Percentiles rank a stretch among this genome's conserved stretches.
Conservation (phyloP, 306 rosid species). For the Corylus heterophylla region DNA sequence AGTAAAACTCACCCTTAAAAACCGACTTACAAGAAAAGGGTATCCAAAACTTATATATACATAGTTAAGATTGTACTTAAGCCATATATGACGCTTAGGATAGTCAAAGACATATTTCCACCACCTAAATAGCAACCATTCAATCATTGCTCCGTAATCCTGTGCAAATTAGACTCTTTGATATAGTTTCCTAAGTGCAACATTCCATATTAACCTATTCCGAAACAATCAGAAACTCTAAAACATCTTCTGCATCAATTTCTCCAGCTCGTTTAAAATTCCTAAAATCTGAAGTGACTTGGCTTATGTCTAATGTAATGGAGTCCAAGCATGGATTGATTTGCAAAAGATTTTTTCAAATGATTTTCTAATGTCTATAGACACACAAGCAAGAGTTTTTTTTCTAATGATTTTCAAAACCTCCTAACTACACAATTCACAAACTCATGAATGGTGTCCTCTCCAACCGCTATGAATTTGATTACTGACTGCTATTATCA, state of each 20-base stretch:
- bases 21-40: too few relatives aligned
- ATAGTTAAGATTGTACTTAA: too few relatives aligned
- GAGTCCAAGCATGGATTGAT: background rate
- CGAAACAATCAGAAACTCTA: background rate
- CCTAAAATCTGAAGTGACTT: background rate
- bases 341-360: background rate
- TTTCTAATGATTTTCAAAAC: background rate
- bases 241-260: background rate
- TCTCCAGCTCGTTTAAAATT: background rate
- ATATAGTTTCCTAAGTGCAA: background rate
- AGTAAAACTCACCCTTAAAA: too few relatives aligned
- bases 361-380: too few relatives aligned
- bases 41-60: too few relatives aligned
- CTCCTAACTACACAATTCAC: background rate
- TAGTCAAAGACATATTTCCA: background rate
- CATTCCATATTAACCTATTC: background rate
- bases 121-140: background rate
- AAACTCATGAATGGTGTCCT: constrained; percentile 4
- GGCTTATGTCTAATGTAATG: background rate
- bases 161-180: background rate
- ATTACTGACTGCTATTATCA: background rate
- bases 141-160: background rate
- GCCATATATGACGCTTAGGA: too few relatives aligned
- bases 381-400: background rate
- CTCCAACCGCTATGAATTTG: background rate